Evolutionary conservation across 495 filamentous ascomycete genomes (phyloP).

Genomic region (Lineolata rhizophorae): DNA sequence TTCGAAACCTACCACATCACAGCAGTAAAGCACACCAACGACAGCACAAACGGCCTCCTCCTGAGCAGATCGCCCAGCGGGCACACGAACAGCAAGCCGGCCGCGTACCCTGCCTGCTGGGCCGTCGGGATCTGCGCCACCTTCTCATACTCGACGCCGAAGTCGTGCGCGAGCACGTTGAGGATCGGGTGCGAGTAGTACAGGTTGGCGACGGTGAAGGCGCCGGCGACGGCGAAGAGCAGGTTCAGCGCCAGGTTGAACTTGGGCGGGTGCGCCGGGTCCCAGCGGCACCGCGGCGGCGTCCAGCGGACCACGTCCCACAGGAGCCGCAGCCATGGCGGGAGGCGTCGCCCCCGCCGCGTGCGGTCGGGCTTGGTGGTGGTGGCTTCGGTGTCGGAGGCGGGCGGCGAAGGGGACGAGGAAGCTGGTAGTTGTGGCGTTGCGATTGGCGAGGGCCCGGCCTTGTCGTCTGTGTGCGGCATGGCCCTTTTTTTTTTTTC

Average conservation of each 20-base stretch:
- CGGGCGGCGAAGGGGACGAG: no score
- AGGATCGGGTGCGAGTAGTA: conserved; percentile 4
- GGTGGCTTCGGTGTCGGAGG: no score
- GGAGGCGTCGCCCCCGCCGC: no score
- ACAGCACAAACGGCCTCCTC: conserved; percentile 45
- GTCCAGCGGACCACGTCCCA: no score
- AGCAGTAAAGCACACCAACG: conserved; percentile 42
- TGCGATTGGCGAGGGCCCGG: no score
- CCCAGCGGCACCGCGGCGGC: conserved; percentile 2
- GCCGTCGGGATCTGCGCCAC: conserved; percentile 42
- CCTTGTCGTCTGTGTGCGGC: no score
- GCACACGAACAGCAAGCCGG: conserved; percentile 52
- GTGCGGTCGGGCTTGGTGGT: no score
- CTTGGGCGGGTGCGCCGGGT: conserved; percentile 1
- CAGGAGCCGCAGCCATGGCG: no score
- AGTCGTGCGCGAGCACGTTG: conserved; percentile 24
- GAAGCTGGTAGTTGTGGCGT: no score
- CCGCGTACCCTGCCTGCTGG: conserved; percentile 63
- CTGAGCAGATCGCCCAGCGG: conserved; percentile 56
- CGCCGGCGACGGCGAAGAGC: conserved; percentile 3
- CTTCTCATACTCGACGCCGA: conserved; percentile 29
- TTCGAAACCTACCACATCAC: conserved; percentile 29
- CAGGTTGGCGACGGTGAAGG: conserved; percentile 4
- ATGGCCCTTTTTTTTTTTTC: no score
- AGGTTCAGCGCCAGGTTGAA: conserved; percentile 1